phyloP scores from a whole-genome alignment of 2,329 filamentous ascomycete species.

The Colletotrichum navitas region DNA sequence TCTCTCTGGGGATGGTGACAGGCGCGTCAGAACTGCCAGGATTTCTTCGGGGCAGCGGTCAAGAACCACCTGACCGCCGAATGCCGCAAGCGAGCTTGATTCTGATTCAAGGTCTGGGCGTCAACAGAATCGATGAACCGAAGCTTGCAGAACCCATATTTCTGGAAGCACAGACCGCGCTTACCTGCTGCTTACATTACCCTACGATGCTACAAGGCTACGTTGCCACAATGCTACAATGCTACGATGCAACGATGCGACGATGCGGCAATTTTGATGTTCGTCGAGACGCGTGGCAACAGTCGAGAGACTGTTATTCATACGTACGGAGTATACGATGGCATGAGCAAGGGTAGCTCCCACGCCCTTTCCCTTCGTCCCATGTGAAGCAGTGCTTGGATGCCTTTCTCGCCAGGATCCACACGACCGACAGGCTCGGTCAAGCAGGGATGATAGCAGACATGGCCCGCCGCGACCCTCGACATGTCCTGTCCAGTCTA shows the following conservation, averaged over 20 bases:
- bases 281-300: slow-evolving; percentile 1
- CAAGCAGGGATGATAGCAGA: slow-evolving; percentile 30
- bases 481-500: not conserved
- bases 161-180: not conserved
- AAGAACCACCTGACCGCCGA: not conserved
- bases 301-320: not conserved
- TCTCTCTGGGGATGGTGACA: not conserved
- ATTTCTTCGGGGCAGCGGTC: not conserved
- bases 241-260: not conserved
- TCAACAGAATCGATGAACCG: not conserved
- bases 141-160: not conserved
- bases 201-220: not conserved
- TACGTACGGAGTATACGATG: not conserved
- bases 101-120: not conserved
- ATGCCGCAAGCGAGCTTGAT: not conserved
- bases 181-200: not conserved
- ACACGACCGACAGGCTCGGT: slow-evolving; percentile 33
- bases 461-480: slow-evolving; percentile 27
- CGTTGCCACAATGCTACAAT: no score
- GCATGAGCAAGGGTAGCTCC: slow-evolving; percentile 12
- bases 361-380: slow-evolving; percentile 34
- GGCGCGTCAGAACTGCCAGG: not conserved
- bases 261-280: not conserved
- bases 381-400: slow-evolving; percentile 38
- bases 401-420: slow-evolving; percentile 27